phyloP scores from a whole-genome alignment of 768 basidiomycete species.

The Boletellus emodensis region DNA sequence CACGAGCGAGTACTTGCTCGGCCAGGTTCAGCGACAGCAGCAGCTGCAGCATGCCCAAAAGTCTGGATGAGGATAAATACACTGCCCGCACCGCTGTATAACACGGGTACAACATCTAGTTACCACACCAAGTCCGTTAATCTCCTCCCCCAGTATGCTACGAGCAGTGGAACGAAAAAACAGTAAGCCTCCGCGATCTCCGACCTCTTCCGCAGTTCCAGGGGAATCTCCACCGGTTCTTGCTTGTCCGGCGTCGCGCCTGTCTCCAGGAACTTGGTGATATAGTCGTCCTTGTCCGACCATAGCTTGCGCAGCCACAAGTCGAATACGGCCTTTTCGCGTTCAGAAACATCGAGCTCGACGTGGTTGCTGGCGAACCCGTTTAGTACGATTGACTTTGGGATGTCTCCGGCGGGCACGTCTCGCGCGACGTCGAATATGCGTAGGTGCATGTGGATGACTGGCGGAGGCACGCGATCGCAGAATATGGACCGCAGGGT shows the following conservation, averaged over 20 bases:
- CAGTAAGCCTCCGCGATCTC: slow-evolving; percentile 68
- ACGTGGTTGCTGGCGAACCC: slow-evolving; percentile 29
- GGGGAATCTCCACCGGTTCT: slow-evolving; percentile 49
- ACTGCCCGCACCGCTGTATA: not conserved
- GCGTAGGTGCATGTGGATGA: slow-evolving; percentile 83
- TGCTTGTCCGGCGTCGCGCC: slow-evolving; percentile 40
- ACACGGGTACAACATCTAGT: slow-evolving; percentile 9
- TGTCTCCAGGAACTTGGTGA: slow-evolving; percentile 60
- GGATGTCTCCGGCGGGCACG: slow-evolving; percentile 66
- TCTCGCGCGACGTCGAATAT: slow-evolving; percentile 63
- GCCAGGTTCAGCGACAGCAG: slow-evolving; percentile 50
- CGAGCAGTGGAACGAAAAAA: slow-evolving; percentile 59
- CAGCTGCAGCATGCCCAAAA: slow-evolving; percentile 41
- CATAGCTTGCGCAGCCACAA: slow-evolving; percentile 79
- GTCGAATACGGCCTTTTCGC: slow-evolving; percentile 69
- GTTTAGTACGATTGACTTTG: slow-evolving; percentile 30
- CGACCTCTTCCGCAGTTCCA: slow-evolving; percentile 48
- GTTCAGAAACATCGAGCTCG: slow-evolving; percentile 50
- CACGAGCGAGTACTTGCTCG: slow-evolving; percentile 77
- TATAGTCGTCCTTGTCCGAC: slow-evolving; percentile 77
- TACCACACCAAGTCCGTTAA: slow-evolving; percentile 25
- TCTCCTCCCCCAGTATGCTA: slow-evolving; percentile 47
- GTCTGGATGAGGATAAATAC: not conserved
- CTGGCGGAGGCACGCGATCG: slow-evolving; percentile 74
- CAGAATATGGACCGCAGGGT: slow-evolving; percentile 87